These are phyloP conservation scores for Heritiera littoralis DNA, from an alignment of 345 rosid genomes.

Conservation along the genomic window DNA sequence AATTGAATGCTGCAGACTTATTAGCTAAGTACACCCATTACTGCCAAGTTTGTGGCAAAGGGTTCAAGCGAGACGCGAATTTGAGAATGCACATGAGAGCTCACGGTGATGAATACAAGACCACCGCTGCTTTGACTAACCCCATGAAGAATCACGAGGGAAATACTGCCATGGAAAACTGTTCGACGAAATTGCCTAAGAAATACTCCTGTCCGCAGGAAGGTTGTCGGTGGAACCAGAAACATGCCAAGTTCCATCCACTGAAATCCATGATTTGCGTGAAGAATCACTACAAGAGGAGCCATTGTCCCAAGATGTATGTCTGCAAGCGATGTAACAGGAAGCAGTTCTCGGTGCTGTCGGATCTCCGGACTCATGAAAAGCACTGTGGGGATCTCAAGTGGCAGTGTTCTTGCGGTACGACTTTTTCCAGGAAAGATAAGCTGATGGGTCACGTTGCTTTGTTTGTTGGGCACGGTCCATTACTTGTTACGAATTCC, in stretches of 20 bases:
- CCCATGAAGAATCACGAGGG: constrained; percentile 43
- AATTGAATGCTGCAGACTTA: constrained; percentile 59
- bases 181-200: constrained; percentile 27
- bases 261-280: constrained; percentile 81
- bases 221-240: constrained; percentile 87
- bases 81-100: constrained; percentile 98
- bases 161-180: background rate
- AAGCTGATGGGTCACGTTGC: constrained; percentile 81
- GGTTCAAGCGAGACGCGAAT: constrained; percentile 90
- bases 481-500: constrained; percentile 22
- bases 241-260: constrained; percentile 82
- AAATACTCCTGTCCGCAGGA: constrained; percentile 84
- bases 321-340: constrained; percentile 74
- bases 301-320: constrained; percentile 91
- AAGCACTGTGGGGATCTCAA: constrained; percentile 81
- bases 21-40: constrained; percentile 86
- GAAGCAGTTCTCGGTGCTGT: constrained; percentile 85
- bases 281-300: constrained; percentile 93
- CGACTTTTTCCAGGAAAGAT: constrained; percentile 82
- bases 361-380: constrained; percentile 91
- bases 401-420: constrained; percentile 92
- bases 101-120: constrained; percentile 86
- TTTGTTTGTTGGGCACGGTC: constrained; percentile 68
- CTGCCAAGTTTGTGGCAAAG: constrained; percentile 81
- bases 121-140: constrained; percentile 60